phyloP scores from a whole-genome alignment of 2,329 filamentous ascomycete genomes.

The Diaporthe citrichinensis region DNA sequence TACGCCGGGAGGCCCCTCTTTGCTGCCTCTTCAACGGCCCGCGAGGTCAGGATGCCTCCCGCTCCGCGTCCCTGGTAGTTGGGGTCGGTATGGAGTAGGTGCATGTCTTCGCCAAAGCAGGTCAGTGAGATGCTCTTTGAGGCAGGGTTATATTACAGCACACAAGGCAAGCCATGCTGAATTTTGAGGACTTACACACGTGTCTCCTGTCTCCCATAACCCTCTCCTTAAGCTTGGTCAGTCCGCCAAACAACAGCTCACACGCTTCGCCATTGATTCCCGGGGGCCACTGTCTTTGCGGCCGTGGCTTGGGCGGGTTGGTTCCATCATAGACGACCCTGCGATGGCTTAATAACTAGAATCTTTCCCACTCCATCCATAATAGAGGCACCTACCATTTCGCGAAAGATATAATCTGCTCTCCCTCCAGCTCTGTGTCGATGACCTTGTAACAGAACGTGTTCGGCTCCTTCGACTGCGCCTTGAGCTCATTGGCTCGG shows the following conservation, averaged over 20 bases:
- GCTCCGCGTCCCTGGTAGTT: conserved; percentile 58
- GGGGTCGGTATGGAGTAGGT: conserved; percentile 57
- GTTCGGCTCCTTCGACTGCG: conserved; percentile 45
- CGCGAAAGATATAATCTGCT: conserved; percentile 51
- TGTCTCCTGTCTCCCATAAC: conserved; percentile 46
- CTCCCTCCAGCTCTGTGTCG: conserved; percentile 50
- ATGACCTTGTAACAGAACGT: conserved; percentile 51
- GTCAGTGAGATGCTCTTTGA: neutral
- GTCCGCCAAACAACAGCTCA: conserved; percentile 48
- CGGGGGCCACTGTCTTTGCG: conserved; percentile 44
- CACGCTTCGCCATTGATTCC: conserved; percentile 51
- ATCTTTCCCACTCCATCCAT: no score
- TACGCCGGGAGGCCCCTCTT: conserved; percentile 52
- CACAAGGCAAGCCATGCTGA: no score
- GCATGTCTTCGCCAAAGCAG: conserved; percentile 49
- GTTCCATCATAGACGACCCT: conserved; percentile 39
- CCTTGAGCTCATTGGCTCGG: conserved; percentile 37
- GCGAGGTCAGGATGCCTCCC: conserved; percentile 54
- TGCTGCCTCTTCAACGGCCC: conserved; percentile 54
- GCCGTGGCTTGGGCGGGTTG: conserved; percentile 43
- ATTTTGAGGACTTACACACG: conserved; percentile 47
- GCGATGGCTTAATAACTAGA: neutral
- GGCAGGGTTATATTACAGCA: no score
- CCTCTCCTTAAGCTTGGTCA: conserved; percentile 42
- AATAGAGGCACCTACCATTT: conserved; percentile 47